Conservation (phyloP, 257 asterid genomes). For the Knoxia roxburghii region DNA sequence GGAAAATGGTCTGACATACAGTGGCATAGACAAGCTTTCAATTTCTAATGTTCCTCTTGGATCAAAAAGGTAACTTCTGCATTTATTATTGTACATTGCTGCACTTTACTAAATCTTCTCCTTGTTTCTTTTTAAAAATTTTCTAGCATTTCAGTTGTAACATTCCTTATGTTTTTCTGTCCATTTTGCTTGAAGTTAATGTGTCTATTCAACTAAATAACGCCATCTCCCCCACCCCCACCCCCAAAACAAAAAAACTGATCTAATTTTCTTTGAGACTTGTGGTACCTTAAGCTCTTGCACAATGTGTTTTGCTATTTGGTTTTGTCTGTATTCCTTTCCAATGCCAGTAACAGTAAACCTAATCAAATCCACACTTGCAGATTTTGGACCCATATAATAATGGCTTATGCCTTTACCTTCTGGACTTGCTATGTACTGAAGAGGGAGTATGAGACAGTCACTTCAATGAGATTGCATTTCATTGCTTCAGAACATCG, state of each 20-base stretch:
- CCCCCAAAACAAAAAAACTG: too few relatives aligned
- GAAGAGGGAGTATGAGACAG: conserved; percentile 61
- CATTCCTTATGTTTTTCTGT: background rate
- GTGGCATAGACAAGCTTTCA: conserved; percentile 81
- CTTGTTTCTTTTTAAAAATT: background rate
- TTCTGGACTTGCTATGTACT: conserved; percentile 82
- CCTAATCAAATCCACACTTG: conserved; percentile 14
- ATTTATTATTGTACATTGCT: background rate
- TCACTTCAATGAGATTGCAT: conserved; percentile 82
- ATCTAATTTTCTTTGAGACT: too few relatives aligned
- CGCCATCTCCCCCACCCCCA: background rate
- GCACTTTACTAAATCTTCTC: background rate
- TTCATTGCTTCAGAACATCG: conserved; percentile 85
- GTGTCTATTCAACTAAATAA: background rate
- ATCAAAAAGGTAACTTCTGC: conserved; percentile 51
- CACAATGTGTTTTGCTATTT: too few relatives aligned
- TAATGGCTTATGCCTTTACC: conserved; percentile 82
- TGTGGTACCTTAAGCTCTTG: too few relatives aligned
- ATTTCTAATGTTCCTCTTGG: conserved; percentile 78
- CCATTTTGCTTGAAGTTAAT: background rate
- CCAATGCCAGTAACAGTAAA: conserved; percentile 6
- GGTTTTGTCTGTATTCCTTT: conserved; percentile 12
- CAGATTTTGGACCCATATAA: conserved; percentile 92
- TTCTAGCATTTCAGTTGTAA: background rate
- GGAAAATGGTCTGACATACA: conserved; percentile 30